Conservation (phyloP, 2,329 filamentous ascomycete genomes). For the Chrysosphaeria jannelii region DNA sequence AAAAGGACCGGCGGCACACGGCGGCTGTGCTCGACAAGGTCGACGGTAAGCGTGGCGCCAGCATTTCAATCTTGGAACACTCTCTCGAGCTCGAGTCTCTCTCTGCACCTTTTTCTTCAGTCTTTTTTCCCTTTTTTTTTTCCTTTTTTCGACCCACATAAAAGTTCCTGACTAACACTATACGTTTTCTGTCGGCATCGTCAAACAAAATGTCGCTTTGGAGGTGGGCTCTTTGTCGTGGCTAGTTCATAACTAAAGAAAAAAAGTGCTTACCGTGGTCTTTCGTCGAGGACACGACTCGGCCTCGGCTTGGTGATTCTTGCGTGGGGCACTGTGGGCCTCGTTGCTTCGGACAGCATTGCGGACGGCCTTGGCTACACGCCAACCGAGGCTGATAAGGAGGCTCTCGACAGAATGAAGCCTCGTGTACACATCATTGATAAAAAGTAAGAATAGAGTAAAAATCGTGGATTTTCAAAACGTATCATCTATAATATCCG, state of each 20-base stretch:
- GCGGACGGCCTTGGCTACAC: constrained; percentile 45
- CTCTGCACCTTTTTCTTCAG: too few species aligned
- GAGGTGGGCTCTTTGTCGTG: constrained; percentile 4
- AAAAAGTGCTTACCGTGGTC: constrained; percentile 34
- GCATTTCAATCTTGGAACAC: too few species aligned
- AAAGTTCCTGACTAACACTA: too few species aligned
- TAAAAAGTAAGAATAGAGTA: constrained; percentile 3
- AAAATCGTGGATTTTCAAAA: too few species aligned
- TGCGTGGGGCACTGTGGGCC: constrained; percentile 41
- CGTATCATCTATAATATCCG: constrained; percentile 29
- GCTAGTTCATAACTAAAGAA: not conserved
- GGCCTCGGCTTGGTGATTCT: constrained; percentile 46
- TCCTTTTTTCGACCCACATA: too few species aligned
- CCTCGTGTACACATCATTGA: constrained; percentile 34
- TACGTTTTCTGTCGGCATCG: not conserved
- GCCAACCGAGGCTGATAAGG: constrained; percentile 43
- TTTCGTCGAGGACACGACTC: constrained; percentile 38
- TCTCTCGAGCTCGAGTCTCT: too few species aligned
- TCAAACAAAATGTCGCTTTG: constrained; percentile 8
- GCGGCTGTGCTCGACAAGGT: constrained; percentile 1
- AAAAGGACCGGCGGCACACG: constrained; percentile 15
- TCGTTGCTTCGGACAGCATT: constrained; percentile 41
- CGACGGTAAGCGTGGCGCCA: too few species aligned
- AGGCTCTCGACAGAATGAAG: constrained; percentile 26
- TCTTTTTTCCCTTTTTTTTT: too few species aligned